These are phyloP conservation scores for Fusarium equiseti DNA, from an alignment of 2,329 filamentous ascomycete species.

Conservation along the genomic window DNA sequence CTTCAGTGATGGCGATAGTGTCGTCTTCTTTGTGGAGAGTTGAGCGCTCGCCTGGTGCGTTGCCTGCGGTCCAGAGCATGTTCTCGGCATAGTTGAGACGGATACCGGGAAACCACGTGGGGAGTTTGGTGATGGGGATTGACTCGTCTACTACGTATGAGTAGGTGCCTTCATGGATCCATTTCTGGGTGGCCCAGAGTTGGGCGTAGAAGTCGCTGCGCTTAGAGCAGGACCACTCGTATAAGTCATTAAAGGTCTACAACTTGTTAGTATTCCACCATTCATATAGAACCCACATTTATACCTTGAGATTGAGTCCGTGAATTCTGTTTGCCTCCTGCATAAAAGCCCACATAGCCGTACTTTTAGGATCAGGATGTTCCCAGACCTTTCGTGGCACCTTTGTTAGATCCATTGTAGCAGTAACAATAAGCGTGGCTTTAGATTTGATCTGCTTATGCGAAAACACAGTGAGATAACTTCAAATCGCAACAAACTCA, in stretches of 20 bases:
- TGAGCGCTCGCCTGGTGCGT: constrained; percentile 59
- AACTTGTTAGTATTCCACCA: neutral
- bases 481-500: neutral
- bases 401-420: constrained; percentile 49
- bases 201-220: constrained; percentile 74
- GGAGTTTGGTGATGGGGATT: constrained; percentile 76
- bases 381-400: constrained; percentile 76
- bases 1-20: constrained; percentile 78
- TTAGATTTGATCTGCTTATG: neutral
- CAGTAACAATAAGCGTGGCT: neutral
- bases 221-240: constrained; percentile 74
- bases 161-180: constrained; percentile 74
- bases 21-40: constrained; percentile 76
- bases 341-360: constrained; percentile 76
- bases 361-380: constrained; percentile 70
- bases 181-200: constrained; percentile 68
- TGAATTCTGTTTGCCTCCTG: constrained; percentile 71
- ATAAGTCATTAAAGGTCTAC: constrained; percentile 76
- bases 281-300: neutral
- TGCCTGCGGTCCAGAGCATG: constrained; percentile 70
- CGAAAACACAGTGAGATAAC: neutral
- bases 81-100: constrained; percentile 85
- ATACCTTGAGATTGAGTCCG: constrained; percentile 68
- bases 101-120: constrained; percentile 82
- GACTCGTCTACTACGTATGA: constrained; percentile 74